Conservation (phyloP, 441 rosid species). For the Erodium chrysanthum region DNA sequence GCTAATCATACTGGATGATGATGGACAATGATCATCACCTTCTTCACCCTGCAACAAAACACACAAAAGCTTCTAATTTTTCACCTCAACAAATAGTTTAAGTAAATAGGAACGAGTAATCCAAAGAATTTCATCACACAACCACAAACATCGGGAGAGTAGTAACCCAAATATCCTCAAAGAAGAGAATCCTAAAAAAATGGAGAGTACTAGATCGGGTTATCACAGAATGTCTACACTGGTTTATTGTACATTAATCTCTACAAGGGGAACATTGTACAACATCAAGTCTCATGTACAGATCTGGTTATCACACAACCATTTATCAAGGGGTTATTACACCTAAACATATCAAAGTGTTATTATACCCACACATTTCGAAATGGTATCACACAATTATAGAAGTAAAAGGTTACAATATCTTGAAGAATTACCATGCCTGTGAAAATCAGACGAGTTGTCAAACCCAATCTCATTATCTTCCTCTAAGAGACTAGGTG, state of each 20-base stretch:
- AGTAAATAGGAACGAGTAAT: background rate
- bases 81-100: background rate
- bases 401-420: too few species aligned
- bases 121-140: background rate
- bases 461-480: background rate
- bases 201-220: background rate
- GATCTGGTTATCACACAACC: too few species aligned
- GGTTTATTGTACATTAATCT: too few species aligned
- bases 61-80: slow-evolving; percentile 11
- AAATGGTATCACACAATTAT: too few species aligned
- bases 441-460: too few species aligned
- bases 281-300: too few species aligned
- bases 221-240: background rate
- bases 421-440: too few species aligned
- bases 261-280: too few species aligned
- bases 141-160: background rate
- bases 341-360: too few species aligned
- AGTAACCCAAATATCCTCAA: background rate
- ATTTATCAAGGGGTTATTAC: too few species aligned
- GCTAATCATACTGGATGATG: slow-evolving; percentile 70
- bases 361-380: too few species aligned
- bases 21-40: slow-evolving; percentile 29
- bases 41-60: slow-evolving; percentile 45
- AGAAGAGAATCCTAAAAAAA: background rate
- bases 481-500: background rate